These are phyloP conservation scores for Rhynchospora tenuis DNA, from an alignment of 176 grass and related monocot species.

Conservation along the genomic window DNA sequence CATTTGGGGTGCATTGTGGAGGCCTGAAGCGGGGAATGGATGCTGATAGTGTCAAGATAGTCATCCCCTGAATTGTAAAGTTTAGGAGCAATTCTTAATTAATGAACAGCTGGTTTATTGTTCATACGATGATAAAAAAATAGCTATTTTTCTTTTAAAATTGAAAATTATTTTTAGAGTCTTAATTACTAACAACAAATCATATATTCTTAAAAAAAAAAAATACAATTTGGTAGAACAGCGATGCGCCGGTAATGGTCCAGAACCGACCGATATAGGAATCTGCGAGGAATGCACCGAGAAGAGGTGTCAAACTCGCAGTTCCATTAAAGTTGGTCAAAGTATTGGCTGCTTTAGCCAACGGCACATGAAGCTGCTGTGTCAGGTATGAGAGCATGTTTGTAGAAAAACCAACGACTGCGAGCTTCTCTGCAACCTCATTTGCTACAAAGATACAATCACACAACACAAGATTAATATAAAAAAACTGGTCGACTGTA, in stretches of 20 bases:
- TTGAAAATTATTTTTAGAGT: background rate
- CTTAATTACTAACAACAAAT: background rate
- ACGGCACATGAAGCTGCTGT: slow-evolving; percentile 69
- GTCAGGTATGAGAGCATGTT: slow-evolving; percentile 90
- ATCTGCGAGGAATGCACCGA: slow-evolving; percentile 84
- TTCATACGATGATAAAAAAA: background rate
- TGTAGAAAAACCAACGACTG: slow-evolving; percentile 66
- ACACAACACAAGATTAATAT: background rate
- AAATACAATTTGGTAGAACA: slow-evolving; percentile 57
- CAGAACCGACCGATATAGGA: slow-evolving; percentile 67
- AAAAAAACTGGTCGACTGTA: background rate
- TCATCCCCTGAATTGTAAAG: slow-evolving; percentile 49
- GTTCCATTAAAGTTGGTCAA: slow-evolving; percentile 72
- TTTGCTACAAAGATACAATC: slow-evolving; percentile 33
- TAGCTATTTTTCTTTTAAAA: background rate
- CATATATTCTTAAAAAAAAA: background rate
- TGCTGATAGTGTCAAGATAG: slow-evolving; percentile 59
- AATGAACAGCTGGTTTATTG: background rate
- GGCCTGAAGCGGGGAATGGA: slow-evolving; percentile 52
- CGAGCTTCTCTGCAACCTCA: slow-evolving; percentile 80
- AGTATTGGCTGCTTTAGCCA: slow-evolving; percentile 73
- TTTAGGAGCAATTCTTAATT: background rate
- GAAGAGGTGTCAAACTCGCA: slow-evolving; percentile 55
- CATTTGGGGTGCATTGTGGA: slow-evolving; percentile 27
- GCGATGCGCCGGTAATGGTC: slow-evolving; percentile 56